phyloP scores from a whole-genome alignment of 257 asterid species.

The Pogostemon cablin region DNA sequence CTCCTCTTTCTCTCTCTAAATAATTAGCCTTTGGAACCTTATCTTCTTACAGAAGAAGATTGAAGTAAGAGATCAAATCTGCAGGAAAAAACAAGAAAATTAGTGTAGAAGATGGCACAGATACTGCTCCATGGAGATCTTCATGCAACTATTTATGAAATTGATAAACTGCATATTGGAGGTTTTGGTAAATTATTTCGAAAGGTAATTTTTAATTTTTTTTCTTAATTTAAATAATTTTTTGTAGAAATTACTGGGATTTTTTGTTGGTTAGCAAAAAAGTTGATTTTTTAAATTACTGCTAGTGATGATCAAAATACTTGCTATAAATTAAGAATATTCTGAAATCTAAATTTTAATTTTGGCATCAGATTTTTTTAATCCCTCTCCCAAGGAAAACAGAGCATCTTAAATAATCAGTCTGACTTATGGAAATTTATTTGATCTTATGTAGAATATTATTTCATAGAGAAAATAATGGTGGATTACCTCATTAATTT shows the following conservation, averaged over 20 bases:
- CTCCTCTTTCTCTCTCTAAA: constrained; percentile 22
- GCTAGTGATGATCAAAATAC: no score
- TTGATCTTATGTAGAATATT: no score
- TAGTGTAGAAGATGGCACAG: constrained; percentile 39
- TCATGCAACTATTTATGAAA: constrained; percentile 48
- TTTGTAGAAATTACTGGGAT: neutral
- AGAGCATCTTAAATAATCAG: no score
- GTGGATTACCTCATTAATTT: no score
- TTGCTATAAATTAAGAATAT: no score
- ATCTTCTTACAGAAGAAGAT: neutral
- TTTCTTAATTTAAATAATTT: neutral
- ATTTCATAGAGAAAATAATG: no score
- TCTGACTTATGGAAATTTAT: no score
- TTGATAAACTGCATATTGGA: constrained; percentile 46
- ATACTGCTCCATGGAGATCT: constrained; percentile 47
- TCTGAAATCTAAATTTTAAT: no score
- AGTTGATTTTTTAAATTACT: neutral
- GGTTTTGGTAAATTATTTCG: constrained; percentile 29
- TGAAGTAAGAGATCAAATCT: neutral
- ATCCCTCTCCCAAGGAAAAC: no score
- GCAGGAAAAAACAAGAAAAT: neutral
- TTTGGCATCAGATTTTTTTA: no score
- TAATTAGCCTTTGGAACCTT: constrained; percentile 10
- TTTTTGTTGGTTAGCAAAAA: neutral
- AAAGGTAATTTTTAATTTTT: constrained; percentile 33